Percentiles rank a stretch among this genome's conserved stretches.
Conservation (phyloP, 805 yeast genomes). For the Lipomyces orientalis region DNA sequence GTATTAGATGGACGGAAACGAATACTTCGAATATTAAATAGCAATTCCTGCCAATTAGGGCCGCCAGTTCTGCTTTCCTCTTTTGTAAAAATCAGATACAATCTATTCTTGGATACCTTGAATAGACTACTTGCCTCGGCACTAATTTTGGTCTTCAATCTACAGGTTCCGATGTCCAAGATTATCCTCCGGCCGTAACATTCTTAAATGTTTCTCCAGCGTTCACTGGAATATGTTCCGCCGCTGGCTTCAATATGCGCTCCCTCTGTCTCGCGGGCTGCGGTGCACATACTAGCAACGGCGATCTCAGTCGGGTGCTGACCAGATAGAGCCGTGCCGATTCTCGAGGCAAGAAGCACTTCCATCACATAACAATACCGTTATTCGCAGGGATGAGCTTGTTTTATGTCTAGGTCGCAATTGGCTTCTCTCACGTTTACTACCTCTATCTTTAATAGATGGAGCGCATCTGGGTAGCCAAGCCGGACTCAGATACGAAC, state of each 20-base stretch:
- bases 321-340: slow-evolving; percentile 74
- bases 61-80: too few species aligned
- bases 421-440: too few species aligned
- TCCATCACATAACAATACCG: slow-evolving; percentile 88
- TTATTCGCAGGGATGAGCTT: background rate
- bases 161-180: too few species aligned
- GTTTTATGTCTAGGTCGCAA: too few species aligned
- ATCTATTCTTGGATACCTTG: too few species aligned
- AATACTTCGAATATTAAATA: background rate
- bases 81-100: too few species aligned
- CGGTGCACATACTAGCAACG: slow-evolving; percentile 66
- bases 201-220: slow-evolving; percentile 26
- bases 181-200: background rate
- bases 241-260: slow-evolving; percentile 45
- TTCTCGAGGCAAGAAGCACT: slow-evolving; percentile 91
- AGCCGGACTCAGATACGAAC: background rate
- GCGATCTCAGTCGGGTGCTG: slow-evolving; percentile 77
- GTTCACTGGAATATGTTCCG: slow-evolving; percentile 29
- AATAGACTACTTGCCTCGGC: too few species aligned
- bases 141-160: too few species aligned
- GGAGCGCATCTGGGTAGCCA: background rate
- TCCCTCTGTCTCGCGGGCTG: slow-evolving; percentile 76
- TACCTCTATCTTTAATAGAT: too few species aligned
- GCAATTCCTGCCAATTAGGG: too few species aligned
- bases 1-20: background rate